A percentile compares a stretch with the other conserved stretches of the same genome.
Conservation (phyloP, 768 basidiomycete species). For the Suillus placidus region DNA sequence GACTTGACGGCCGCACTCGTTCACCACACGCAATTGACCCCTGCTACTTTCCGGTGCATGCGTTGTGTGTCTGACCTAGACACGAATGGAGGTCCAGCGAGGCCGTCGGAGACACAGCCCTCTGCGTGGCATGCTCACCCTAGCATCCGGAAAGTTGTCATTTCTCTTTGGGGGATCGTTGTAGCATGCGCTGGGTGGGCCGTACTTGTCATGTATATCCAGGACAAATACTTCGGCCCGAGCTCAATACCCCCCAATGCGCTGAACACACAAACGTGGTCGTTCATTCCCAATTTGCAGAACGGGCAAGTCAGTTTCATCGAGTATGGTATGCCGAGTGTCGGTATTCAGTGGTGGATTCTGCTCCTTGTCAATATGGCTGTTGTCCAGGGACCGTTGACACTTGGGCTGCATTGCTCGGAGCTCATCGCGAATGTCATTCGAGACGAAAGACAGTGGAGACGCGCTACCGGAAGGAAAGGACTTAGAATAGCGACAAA, state of each 20-base stretch:
- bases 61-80: slow-evolving; percentile 19
- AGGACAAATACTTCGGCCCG: slow-evolving; percentile 1
- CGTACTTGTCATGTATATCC: slow-evolving; percentile 7
- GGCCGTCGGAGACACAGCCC: slow-evolving; percentile 21
- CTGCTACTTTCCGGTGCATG: slow-evolving; percentile 29
- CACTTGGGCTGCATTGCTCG: slow-evolving; percentile 30
- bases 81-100: slow-evolving; percentile 13
- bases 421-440: slow-evolving; percentile 33
- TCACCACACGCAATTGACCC: slow-evolving; percentile 28
- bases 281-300: slow-evolving; percentile 25
- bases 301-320: slow-evolving; percentile 17
- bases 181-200: slow-evolving; percentile 27
- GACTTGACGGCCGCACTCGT: slow-evolving; percentile 34
- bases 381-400: slow-evolving; percentile 31
- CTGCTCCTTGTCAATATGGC: slow-evolving; percentile 30
- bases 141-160: slow-evolving; percentile 25
- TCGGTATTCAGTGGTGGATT: slow-evolving; percentile 25
- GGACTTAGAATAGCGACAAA: slow-evolving; percentile 23
- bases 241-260: no score
- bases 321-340: slow-evolving; percentile 21
- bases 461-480: slow-evolving; percentile 21
- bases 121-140: slow-evolving; percentile 33
- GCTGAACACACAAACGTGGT: slow-evolving; percentile 16
- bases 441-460: slow-evolving; percentile 32
- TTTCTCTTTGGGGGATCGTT: slow-evolving; percentile 29